A percentile compares a stretch with the other conserved stretches of the same genome.
Evolutionary conservation across 495 filamentous ascomycete genomes (phyloP).

Genomic region (Hyaloscypha finlandica): DNA sequence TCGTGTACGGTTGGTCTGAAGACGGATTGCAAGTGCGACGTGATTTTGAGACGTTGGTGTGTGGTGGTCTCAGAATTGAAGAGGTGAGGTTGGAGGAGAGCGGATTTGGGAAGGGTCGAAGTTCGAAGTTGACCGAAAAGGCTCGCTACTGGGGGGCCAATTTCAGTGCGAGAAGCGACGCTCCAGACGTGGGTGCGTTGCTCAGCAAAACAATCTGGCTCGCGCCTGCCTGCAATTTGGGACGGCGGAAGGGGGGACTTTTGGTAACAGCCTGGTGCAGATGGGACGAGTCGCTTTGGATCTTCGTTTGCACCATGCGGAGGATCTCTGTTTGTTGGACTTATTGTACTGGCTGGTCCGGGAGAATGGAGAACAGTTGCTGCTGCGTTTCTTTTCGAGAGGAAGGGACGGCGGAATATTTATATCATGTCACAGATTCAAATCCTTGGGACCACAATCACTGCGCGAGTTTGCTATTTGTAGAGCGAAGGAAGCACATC

Average conservation of each 20-base stretch:
- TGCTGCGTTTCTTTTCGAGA: background rate
- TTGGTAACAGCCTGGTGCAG: too few relatives aligned
- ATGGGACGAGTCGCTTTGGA: background rate
- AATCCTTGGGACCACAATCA: background rate
- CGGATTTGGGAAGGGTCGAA: slow-evolving; percentile 26
- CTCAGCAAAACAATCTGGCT: slow-evolving; percentile 15
- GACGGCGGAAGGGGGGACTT: too few relatives aligned
- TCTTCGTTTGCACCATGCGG: too few relatives aligned
- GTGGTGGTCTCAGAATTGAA: slow-evolving; percentile 20
- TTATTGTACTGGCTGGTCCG: background rate
- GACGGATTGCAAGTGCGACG: slow-evolving; percentile 18
- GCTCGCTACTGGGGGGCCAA: background rate
- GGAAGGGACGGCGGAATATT: background rate
- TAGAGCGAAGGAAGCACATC: background rate
- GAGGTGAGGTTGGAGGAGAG: slow-evolving; percentile 22
- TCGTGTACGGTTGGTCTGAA: background rate
- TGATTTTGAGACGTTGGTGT: slow-evolving; percentile 4
- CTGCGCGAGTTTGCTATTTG: background rate
- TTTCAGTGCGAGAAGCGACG: slow-evolving; percentile 19
- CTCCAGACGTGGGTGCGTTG: background rate
- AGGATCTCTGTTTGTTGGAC: too few relatives aligned
- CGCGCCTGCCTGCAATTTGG: slow-evolving; percentile 10
- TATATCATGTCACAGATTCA: background rate
- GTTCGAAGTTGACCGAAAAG: slow-evolving; percentile 2
- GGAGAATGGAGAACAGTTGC: background rate